Evolutionary conservation across 2,329 filamentous ascomycete genomes (phyloP).

Genomic region (Alternaria solani): DNA sequence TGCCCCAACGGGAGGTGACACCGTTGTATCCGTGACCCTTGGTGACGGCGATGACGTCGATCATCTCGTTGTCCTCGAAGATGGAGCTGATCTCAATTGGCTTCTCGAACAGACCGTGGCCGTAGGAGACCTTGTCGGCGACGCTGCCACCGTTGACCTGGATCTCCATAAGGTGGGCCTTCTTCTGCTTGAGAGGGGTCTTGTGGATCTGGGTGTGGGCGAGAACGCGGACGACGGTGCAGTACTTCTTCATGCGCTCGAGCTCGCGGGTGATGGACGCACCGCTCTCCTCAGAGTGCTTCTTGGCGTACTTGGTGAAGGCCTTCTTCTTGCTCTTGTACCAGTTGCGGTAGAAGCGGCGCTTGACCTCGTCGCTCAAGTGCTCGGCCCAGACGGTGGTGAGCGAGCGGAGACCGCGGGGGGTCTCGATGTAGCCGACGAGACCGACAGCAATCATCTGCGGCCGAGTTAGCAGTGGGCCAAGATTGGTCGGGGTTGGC

Average conservation of each 20-base stretch:
- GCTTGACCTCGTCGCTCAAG: slow-evolving; percentile 97
- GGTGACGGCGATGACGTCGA: slow-evolving; percentile 98
- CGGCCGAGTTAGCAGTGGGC: slow-evolving; percentile 43
- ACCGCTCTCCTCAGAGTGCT: slow-evolving; percentile 94
- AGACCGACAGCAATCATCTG: slow-evolving; percentile 99
- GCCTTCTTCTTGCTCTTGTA: slow-evolving; percentile 99
- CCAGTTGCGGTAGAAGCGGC: slow-evolving; percentile 99
- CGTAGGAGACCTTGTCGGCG: slow-evolving; percentile 96
- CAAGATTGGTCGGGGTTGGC: slow-evolving; percentile 62
- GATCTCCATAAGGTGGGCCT: slow-evolving; percentile 99
- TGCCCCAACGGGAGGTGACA: slow-evolving; percentile 98
- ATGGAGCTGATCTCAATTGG: slow-evolving; percentile 89
- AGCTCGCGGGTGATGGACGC: slow-evolving; percentile 94
- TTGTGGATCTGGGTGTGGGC: slow-evolving; percentile 99
- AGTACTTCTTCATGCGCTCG: slow-evolving; percentile 99
- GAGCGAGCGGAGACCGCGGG: slow-evolving; percentile 97
- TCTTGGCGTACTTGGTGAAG: slow-evolving; percentile 99
- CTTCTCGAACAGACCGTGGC: slow-evolving; percentile 98
- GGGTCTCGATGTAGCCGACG: slow-evolving; percentile 99
- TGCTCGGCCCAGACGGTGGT: slow-evolving; percentile 99
- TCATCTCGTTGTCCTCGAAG: slow-evolving; percentile 99
- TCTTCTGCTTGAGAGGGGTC: slow-evolving; percentile 99
- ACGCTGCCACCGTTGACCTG: slow-evolving; percentile 98
- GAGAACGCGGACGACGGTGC: slow-evolving; percentile 98
- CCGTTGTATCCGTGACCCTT: slow-evolving; percentile 99